Conservation (phyloP, 805 yeast species). For the Pichia membranifaciens region DNA sequence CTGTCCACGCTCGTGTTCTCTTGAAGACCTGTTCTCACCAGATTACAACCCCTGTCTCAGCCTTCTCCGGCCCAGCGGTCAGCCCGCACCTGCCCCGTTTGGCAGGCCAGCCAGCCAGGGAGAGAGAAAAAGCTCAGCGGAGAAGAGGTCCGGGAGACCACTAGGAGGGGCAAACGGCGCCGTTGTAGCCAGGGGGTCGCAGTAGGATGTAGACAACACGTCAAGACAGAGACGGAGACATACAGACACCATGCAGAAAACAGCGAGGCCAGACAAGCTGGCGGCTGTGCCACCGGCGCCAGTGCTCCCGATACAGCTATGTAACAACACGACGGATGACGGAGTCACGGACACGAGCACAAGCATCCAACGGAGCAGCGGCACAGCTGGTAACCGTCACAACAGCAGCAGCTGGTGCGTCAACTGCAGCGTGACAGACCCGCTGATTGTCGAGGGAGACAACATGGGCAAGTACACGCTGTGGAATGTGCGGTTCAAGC, state of each 20-base stretch:
- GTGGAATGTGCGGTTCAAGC: conserved; percentile 27
- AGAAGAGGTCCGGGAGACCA: too few relatives aligned
- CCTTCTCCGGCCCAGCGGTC: too few relatives aligned
- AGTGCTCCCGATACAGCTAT: conserved; percentile 33
- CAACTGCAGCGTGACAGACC: conserved; percentile 28
- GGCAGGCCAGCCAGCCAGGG: too few relatives aligned
- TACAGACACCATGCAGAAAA: conserved; percentile 2
- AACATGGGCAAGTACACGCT: conserved; percentile 26
- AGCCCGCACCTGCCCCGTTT: too few relatives aligned
- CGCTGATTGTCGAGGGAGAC: conserved; percentile 25
- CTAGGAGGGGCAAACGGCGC: too few relatives aligned
- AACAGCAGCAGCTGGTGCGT: conserved; percentile 24
- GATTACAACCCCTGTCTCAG: too few relatives aligned
- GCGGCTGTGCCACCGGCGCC: conserved; percentile 4
- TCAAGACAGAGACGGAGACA: too few relatives aligned
- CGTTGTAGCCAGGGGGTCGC: too few relatives aligned
- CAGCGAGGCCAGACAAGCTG: neutral
- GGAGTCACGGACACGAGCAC: conserved; percentile 5
- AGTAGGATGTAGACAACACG: too few relatives aligned
- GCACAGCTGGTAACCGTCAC: neutral
- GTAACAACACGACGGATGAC: conserved; percentile 23
- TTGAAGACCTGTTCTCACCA: too few relatives aligned
- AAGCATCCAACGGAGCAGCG: neutral
- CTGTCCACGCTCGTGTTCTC: too few relatives aligned
- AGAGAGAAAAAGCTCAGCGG: too few relatives aligned